phyloP scores from a whole-genome alignment of 805 yeast genomes.

The Wilhelminamyces savonicus region DNA sequence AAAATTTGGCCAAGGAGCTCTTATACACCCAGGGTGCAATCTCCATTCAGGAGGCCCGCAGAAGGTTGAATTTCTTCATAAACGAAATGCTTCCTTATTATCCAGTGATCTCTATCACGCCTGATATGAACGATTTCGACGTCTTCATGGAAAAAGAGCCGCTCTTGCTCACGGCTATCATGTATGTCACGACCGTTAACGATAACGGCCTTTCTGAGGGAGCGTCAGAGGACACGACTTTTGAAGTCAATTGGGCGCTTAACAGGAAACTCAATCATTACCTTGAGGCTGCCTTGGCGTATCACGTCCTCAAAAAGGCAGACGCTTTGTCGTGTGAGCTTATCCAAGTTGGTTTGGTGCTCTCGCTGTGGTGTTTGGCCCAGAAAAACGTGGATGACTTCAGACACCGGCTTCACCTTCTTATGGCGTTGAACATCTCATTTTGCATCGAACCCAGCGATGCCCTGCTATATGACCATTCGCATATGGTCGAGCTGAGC shows the following conservation, averaged over 20 bases:
- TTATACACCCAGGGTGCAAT: conserved; percentile 27
- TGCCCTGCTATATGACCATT: conserved; percentile 16
- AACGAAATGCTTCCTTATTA: conserved; percentile 37
- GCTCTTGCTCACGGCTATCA: conserved; percentile 33
- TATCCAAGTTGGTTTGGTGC: conserved; percentile 37
- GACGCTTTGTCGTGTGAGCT: conserved; percentile 37
- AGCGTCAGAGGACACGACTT: conserved; percentile 2
- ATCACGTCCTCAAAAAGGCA: conserved; percentile 35
- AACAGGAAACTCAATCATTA: conserved; percentile 38
- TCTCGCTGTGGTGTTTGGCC: conserved; percentile 50
- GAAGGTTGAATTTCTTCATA: conserved; percentile 29
- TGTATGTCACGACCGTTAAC: conserved; percentile 43
- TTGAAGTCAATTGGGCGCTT: conserved; percentile 26
- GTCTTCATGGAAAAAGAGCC: conserved; percentile 38
- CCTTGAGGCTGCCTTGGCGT: conserved; percentile 39
- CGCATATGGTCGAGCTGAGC: no score
- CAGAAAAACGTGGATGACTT: conserved; percentile 47
- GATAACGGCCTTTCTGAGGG: conserved; percentile 14
- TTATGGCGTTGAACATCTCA: conserved; percentile 39
- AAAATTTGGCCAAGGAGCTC: conserved; percentile 34
- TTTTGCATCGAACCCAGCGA: conserved; percentile 45
- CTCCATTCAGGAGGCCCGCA: conserved; percentile 24
- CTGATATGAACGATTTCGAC: conserved; percentile 27
- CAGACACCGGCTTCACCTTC: conserved; percentile 44
- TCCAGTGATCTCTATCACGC: conserved; percentile 43